These are phyloP conservation scores for Debaryomyces udenii DNA, from an alignment of 1,139 yeast species.

Conservation along the genomic window DNA sequence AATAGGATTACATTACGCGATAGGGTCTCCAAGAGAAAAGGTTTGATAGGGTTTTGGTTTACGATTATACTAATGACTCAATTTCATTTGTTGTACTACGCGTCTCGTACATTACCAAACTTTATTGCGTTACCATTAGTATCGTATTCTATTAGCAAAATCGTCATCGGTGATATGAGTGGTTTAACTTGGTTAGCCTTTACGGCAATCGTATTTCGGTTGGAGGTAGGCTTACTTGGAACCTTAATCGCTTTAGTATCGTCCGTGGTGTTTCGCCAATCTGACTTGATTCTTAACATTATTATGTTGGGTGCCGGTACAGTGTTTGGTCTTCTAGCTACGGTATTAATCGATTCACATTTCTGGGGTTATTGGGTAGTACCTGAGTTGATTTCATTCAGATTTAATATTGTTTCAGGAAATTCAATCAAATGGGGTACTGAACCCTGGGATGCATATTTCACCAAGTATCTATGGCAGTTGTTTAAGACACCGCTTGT, in stretches of 20 bases:
- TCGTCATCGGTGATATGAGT: slow-evolving; percentile 52
- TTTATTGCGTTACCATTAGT: slow-evolving; percentile 81
- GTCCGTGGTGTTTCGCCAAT: slow-evolving; percentile 44
- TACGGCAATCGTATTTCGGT: slow-evolving; percentile 68
- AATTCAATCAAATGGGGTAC: slow-evolving; percentile 81
- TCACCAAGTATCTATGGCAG: slow-evolving; percentile 45
- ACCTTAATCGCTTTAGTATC: slow-evolving; percentile 48
- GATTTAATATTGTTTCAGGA: slow-evolving; percentile 74
- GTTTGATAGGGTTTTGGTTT: slow-evolving; percentile 58
- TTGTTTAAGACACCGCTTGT: slow-evolving; percentile 70
- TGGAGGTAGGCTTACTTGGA: slow-evolving; percentile 70
- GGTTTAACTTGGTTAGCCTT: slow-evolving; percentile 66
- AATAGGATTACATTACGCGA: slow-evolving; percentile 29
- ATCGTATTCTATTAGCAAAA: slow-evolving; percentile 53
- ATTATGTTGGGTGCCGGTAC: slow-evolving; percentile 56
- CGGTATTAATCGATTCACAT: slow-evolving; percentile 65
- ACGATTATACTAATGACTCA: slow-evolving; percentile 61
- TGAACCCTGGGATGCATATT: slow-evolving; percentile 73
- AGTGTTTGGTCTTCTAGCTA: slow-evolving; percentile 51
- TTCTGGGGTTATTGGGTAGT: slow-evolving; percentile 65
- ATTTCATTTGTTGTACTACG: slow-evolving; percentile 78
- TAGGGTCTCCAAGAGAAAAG: slow-evolving; percentile 20
- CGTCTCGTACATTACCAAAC: slow-evolving; percentile 84
- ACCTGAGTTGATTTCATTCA: slow-evolving; percentile 77
- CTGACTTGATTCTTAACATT: slow-evolving; percentile 38